Conservation (phyloP, 371 early-diverging fungal species). For the Parasitella parasitica region DNA sequence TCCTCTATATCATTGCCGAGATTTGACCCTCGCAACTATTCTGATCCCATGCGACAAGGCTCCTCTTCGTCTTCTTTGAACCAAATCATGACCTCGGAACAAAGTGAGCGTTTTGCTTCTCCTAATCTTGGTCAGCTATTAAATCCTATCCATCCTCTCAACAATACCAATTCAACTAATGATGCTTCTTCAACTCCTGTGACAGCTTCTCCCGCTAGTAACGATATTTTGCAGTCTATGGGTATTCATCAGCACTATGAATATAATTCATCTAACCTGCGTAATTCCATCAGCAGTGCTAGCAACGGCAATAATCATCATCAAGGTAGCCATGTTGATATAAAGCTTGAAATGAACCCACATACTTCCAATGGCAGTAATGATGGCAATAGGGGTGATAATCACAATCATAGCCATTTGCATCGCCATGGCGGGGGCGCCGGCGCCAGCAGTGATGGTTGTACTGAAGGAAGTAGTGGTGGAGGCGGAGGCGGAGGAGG, state of each 20-base stretch:
- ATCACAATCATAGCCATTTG: not conserved
- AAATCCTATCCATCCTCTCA: conserved; percentile 43
- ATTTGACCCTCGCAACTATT: conserved; percentile 26
- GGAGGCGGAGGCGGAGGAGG: not conserved
- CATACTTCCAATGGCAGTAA: not conserved
- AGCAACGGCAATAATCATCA: not conserved
- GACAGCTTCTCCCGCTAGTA: not conserved
- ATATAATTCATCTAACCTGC: not conserved
- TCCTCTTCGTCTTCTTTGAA: not conserved
- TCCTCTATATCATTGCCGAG: conserved; percentile 25
- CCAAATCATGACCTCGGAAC: not conserved
- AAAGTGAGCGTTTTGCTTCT: conserved; percentile 12
- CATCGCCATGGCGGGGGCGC: not conserved
- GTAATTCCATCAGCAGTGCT: conserved; percentile 1
- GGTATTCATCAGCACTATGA: conserved; percentile 4
- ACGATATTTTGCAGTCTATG: conserved; percentile 5
- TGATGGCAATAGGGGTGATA: not conserved
- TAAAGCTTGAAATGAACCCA: not conserved
- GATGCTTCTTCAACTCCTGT: not conserved
- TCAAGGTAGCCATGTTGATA: not conserved
- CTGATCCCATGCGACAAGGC: not conserved
- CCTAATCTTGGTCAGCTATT: conserved; percentile 39
- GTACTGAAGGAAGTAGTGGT: not conserved
- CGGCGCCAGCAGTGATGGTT: not conserved
- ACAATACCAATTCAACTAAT: not conserved